phyloP scores from a whole-genome alignment of 306 rosid genomes.

The Quercus rubra region DNA sequence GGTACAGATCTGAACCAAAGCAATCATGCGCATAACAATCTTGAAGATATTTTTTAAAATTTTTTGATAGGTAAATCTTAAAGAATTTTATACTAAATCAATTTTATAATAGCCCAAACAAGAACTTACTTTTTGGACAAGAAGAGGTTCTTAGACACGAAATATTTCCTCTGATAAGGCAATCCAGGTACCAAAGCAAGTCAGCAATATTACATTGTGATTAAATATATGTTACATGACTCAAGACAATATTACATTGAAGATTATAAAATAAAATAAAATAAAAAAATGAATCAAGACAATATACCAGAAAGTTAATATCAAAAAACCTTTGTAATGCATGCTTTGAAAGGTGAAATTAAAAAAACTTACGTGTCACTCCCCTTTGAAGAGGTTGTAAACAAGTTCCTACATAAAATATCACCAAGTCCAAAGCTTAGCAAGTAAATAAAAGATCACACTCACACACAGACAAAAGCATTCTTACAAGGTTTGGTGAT shows the following conservation, averaged over 20 bases:
- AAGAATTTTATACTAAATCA: background rate
- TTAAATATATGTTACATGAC: background rate
- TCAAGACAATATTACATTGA: too few relatives aligned
- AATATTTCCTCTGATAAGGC: conserved; percentile 12
- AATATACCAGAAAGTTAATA: background rate
- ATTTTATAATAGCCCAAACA: too few relatives aligned
- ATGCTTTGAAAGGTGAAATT: background rate
- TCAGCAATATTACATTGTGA: conserved; percentile 1
- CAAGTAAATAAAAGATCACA: background rate
- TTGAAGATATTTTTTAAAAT: background rate
- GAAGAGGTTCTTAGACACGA: conserved; percentile 17
- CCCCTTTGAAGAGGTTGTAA: conserved; percentile 33
- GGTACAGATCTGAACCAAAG: too few relatives aligned
- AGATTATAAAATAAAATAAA: too few relatives aligned
- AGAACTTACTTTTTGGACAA: conserved; percentile 17
- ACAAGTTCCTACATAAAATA: conserved; percentile 33
- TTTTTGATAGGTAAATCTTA: too few relatives aligned
- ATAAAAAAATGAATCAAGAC: too few relatives aligned
- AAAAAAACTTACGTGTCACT: conserved; percentile 33
- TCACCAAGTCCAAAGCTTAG: background rate
- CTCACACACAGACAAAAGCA: background rate
- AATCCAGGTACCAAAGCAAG: background rate
- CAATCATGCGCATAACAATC: background rate
- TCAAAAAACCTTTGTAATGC: background rate
- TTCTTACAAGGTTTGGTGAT: conserved; percentile 23